Conservation (phyloP, 1,284 basidiomycete species). For the Fomitopsis palustris region DNA sequence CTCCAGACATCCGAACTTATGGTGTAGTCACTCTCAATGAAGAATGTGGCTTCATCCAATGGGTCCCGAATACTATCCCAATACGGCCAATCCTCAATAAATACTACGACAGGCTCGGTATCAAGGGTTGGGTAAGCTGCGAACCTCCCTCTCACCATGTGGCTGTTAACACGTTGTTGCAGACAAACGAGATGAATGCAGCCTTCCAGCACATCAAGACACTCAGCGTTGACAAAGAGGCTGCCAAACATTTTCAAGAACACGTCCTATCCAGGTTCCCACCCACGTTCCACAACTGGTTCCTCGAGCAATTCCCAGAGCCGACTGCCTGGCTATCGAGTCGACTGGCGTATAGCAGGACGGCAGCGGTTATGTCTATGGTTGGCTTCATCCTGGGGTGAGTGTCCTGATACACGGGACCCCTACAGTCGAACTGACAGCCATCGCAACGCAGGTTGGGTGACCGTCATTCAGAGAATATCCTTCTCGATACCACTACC, state of each 20-base stretch:
- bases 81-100: conserved; percentile 78
- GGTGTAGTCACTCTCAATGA: conserved; percentile 97
- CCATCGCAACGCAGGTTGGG: conserved; percentile 65
- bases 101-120: conserved; percentile 64
- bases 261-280: conserved; percentile 71
- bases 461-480: conserved; percentile 97
- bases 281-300: conserved; percentile 97
- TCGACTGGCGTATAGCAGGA: conserved; percentile 84
- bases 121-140: conserved; percentile 59
- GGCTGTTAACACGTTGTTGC: conserved; percentile 18
- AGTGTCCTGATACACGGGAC: conserved; percentile 21
- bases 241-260: conserved; percentile 56
- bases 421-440: too few relatives aligned
- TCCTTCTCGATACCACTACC: conserved; percentile 84
- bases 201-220: conserved; percentile 58
- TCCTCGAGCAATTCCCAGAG: conserved; percentile 94
- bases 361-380: conserved; percentile 98
- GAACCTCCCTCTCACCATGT: not conserved
- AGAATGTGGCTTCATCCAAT: conserved; percentile 97
- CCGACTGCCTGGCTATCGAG: conserved; percentile 93
- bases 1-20: conserved; percentile 89
- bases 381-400: conserved; percentile 97
- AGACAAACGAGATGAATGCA: conserved; percentile 47
- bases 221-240: conserved; percentile 40
- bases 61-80: conserved; percentile 94